Evolutionary conservation across 1,284 basidiomycete genomes (phyloP), one percentile per base, ranked within the genome.

Genomic region (Ceratobasidium sp.): DNA sequence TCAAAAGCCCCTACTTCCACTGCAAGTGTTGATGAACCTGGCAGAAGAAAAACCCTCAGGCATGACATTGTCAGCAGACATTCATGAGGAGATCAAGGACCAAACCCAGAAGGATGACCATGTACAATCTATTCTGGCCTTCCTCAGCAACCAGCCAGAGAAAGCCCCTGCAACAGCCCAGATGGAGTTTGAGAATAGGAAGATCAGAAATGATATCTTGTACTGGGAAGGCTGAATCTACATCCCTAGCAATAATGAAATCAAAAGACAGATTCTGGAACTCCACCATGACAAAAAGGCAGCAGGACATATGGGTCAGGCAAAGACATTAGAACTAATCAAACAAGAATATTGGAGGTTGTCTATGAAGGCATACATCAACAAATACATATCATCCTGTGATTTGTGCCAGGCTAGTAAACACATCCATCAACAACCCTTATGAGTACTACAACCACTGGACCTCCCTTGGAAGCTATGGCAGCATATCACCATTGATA

Each of bases 401-500:
- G 6, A 40, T 1, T 22, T 6, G 10, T 68, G 64, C 47, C 12
- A 35, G n/a, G 0, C 6, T 4, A 45, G 4, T 6, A 8, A 40
- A 40, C 4, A 20, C 4, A 20, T 4, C 4, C 68, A 54, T 43
- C 54, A 64, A 12, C 69, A 50, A 1, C 68, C 62, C 17, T 72
- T 73, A 3, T 34, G n/a, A n/a, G n/a, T 69, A 6, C 27, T 54
- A 3, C 10, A 71, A 34, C 70, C 76, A 0, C 52, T 76, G 2
- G 68, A 70, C 1, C 58, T 73, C 0, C 71, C 75, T 0, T 0
- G 35, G 10, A 5, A 68, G 5, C 78, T 78, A 10, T 80, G 76
- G 76, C 35, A 13, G 2, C 72, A 70, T 0, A 73, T 80, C 22
- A 76, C 77, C 0, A 76, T 79, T 75, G 79, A 81, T 62, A 70